Base-by-base conservation (phyloP, 345 rosid species). In the Moringa oleifera region DNA sequence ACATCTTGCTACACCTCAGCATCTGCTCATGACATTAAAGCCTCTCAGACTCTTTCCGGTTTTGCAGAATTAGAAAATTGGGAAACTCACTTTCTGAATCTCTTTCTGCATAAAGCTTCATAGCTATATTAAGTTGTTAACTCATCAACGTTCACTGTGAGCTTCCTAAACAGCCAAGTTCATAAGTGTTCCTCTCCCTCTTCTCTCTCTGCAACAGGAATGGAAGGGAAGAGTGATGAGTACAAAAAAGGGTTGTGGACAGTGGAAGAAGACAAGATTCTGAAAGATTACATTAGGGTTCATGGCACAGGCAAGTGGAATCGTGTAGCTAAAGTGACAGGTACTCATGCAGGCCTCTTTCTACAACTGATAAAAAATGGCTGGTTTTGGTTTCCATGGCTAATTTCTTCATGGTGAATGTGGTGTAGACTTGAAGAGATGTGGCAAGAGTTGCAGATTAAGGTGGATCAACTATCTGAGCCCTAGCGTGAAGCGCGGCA, bases 241-340 rank as follows among this genome's bases (percentile, higher is more conserved):
- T 75, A 72, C 63, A 79, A 69, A 63, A 79, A 72, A 68, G 82
- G 82, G 58, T 64, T 78, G 54, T 78, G 82, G 82, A 78, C 79
- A 51, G 77, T 46, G 33, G 82, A 75, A 65, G 82, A 78, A 68
- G 82, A 78, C 63, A 74, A 68, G 63, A 72, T 81, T 62, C 79
- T 85, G 59, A 64, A 64, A 68, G 87, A 81, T 65, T 78, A 78
- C 76, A 75, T 85, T 49, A 68, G 54, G 57, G 20, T 72, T 56
- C 83, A 85, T 71, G 90, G 87, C 67, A 82, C 80, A 68, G 85
- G 87, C 55, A 84, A 85, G 23, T 85, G 90, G 90, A 82, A 78
- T 73, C 86, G 80, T 2, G 66, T 78, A 10, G 76, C 85, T 57
- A 74, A 78, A 64, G 50, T 71, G 51, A 72, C 90, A 67, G 90